Base-by-base conservation (phyloP, 108 stramenopile genomes). In the Fistulifera solaris region DNA sequence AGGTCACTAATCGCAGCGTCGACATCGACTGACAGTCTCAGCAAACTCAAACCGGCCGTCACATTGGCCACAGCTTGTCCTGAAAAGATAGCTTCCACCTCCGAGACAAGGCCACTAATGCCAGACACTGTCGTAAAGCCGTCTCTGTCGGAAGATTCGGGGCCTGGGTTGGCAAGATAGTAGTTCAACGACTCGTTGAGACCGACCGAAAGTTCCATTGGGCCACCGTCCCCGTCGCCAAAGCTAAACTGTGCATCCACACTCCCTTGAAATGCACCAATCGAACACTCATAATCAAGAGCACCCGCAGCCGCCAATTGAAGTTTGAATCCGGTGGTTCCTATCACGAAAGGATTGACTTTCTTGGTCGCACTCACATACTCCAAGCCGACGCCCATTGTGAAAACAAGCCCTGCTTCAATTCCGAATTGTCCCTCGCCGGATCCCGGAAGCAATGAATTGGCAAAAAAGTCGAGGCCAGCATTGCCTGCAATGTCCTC, bases 121-220 rank as follows among this genome's bases (percentile, higher is more conserved):
- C 42, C 52, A 17, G 23, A 26, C 38, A 55, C 52, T 17, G 18
- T 31, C 15, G 18, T 27, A 25, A 50, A 65, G 31, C 31, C 31
- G 31, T 3, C 3, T 35, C 31, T 35, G 8, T 8, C 31, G 41
- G 52, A 43, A 17, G 44, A 45, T 1, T 15, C 40, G 41, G 28
- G 19, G 18, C 14, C 31, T 18, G 54, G 25, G 27, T 43, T 38
- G 42, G 52, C 47, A 38, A 71, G 44, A 41, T 61, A 65, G 43
- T 71, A 71, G 52, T 71, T 71, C 46, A 61, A 11, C 6, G 19
- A 38, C 18, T n/a, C n/a, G 26, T 65, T 40, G 13, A 71, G 55
- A 16, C 70, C 64, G 38, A 61, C 35, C n/a, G 17, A 13, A 16
- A 71, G 41, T 23, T 2, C 44, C 13, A 71, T 31, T 15, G 44